phyloP scores from a whole-genome alignment of 176 grass and related monocot species.

The Rhynchospora pubera region DNA sequence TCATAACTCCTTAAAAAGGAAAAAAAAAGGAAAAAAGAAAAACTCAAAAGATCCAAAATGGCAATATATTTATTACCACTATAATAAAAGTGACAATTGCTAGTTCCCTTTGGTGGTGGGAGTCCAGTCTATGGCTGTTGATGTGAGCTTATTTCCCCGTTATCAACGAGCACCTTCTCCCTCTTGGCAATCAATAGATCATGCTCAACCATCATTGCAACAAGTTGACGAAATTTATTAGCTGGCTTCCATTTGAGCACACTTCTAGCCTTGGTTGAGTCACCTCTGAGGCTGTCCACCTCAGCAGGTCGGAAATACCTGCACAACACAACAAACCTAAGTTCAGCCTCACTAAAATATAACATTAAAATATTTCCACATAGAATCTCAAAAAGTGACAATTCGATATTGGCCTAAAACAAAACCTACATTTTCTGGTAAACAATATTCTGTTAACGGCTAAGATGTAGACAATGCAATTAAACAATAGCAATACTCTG shows the following conservation, averaged over 20 bases:
- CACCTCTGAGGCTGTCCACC: constrained; percentile 83
- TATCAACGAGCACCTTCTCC: constrained; percentile 90
- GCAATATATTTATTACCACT: constrained; percentile 8
- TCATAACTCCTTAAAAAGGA: neutral
- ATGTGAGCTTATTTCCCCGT: constrained; percentile 79
- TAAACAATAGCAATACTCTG: neutral
- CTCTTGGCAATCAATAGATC: constrained; percentile 79
- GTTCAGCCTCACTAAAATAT: neutral
- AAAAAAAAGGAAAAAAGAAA: neutral
- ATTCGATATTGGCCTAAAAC: neutral
- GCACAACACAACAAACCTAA: neutral
- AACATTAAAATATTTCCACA: neutral
- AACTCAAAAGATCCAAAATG: neutral
- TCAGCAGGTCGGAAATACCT: constrained; percentile 72
- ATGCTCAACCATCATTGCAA: constrained; percentile 85
- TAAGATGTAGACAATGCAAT: neutral
- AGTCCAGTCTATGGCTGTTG: constrained; percentile 72
- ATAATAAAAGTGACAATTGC: neutral
- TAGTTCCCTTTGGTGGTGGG: neutral
- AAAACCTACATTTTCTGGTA: neutral
- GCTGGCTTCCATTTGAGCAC: constrained; percentile 83
- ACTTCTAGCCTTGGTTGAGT: constrained; percentile 60
- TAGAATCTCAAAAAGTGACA: neutral
- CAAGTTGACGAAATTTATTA: constrained; percentile 72
- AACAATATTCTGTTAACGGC: neutral